Evolutionary conservation across 2,329 filamentous ascomycete genomes (phyloP), one percentile per base, ranked within the genome.

Genomic region (Fusarium nanum): DNA sequence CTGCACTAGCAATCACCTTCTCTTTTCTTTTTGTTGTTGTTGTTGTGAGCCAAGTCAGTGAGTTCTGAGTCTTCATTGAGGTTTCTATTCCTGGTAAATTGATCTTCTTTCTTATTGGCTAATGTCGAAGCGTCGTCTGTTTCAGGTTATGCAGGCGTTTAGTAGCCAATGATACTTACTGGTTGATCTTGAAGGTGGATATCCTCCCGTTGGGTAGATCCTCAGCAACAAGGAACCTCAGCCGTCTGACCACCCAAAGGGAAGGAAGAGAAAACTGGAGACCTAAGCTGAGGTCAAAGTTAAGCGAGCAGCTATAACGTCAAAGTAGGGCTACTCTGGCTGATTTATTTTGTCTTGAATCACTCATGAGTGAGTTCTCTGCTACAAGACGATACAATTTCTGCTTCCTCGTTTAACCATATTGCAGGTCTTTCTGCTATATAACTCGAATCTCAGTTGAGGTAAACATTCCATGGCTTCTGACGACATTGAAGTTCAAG

Each of bases 141-240:
- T 79, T 79, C 77, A 79, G 78, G 73, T 77, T 76, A 74, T 78
- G 77, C 74, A 67, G 72, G 73, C 75, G 73, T 61, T 68, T 77
- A 73, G 25, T 52, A 69, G 59, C 77, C 77, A 78, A 78, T 79
- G 47, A 60, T 40, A 16, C 46, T 56, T 54, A 41, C 41, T 42
- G 32, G 42, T 44, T 47, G 53, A 50, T 30, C 57, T 54, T 52
- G 50, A 44, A 16, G 44, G 68, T 73, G 72, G 72, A 44, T 53
- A 55, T 28, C 44, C 12, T 46, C 16, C 34, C 46, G 59, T 25
- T 55, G 49, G 18, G 56, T 34, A 22, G 44, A 47, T 50, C 64
- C 44, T 60, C 13, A 48, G 57, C 45, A 47, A 67, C 56, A 59
- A 56, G 44, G 67, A 50, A 47, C 56, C 52, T 46, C 40, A 44